Evolutionary conservation across 768 basidiomycete species (phyloP), one percentile per base, ranked within the genome.

Genomic region (Pisolithus orientalis): DNA sequence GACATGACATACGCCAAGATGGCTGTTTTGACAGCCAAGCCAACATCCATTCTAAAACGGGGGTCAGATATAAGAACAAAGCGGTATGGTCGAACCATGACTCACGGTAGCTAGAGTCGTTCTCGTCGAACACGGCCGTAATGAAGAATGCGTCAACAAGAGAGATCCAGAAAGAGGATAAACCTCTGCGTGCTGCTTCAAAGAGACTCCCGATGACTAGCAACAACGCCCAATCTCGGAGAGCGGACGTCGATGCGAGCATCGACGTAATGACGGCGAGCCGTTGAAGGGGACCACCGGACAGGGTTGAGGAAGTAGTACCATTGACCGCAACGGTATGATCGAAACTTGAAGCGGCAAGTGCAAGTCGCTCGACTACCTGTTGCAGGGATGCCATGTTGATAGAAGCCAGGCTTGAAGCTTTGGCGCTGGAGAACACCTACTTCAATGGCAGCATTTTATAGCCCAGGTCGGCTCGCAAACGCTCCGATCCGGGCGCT

Each of bases 211-310:
- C 87, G 34, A 87, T 65, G 21, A 83, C 61, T 49, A 87, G 58
- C 51, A 90, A 71, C 57, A 85, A 79, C 6, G 80, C 52, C 80
- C 85, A 86, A 59, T 88, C 84, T 11, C 73, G 68, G 27, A 85
- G 59, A 11, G 80, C 83, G 16, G 77, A 71, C 45, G 76, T 71
- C 0, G 83, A 82, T 51, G 80, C 68, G 16, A 85, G 54, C 39
- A 82, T 54, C 4, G 70, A 55, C 31, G 80, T 47, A 1, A 78
- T 37, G 1, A 78, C 69, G 6, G 72, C 54, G 11, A 73, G 13
- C 48, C 66, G 56, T 9, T 54, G 59, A 25, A 68, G 1, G 11
- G 65, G 64, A 6, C 59, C 56, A 58, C 39, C 42, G 51, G 57
- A 32, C 44, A 47, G 3, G 50, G 50, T 9, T 32, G 2, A 29